Evolutionary conservation across 495 filamentous ascomycete species (phyloP).

Genomic region (Daldinia concentrica): DNA sequence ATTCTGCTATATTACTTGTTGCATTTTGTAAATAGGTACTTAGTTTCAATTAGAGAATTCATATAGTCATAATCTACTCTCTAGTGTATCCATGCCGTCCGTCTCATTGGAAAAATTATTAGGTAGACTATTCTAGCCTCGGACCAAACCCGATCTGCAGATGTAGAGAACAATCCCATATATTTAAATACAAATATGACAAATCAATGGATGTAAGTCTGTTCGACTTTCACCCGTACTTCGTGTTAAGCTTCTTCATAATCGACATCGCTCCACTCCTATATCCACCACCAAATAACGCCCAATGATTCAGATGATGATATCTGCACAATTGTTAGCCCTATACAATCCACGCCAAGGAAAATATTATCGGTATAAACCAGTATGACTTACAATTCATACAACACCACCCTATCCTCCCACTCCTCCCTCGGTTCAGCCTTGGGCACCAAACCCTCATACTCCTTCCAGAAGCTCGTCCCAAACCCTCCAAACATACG

Average conservation of each 20-base stretch:
- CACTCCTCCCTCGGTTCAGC: slow-evolving; percentile 85
- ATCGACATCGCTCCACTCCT: slow-evolving; percentile 74
- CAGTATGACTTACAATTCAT: slow-evolving; percentile 87
- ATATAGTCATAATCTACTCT: background rate
- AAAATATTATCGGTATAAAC: too few species aligned
- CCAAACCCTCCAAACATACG: slow-evolving; percentile 95
- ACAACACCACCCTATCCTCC: slow-evolving; percentile 79
- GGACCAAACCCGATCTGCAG: background rate
- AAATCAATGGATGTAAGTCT: too few species aligned
- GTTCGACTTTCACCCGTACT: slow-evolving; percentile 64
- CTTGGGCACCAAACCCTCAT: slow-evolving; percentile 77
- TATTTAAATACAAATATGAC: too few species aligned
- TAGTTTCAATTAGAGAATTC: background rate
- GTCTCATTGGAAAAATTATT: background rate
- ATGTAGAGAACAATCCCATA: too few species aligned
- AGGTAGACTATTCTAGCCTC: background rate
- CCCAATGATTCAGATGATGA: slow-evolving; percentile 90
- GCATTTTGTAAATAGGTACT: background rate
- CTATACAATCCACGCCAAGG: too few species aligned
- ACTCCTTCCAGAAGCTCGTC: slow-evolving; percentile 74
- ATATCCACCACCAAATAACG: slow-evolving; percentile 84
- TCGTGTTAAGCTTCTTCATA: slow-evolving; percentile 73
- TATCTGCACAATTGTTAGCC: slow-evolving; percentile 62
- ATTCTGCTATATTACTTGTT: background rate
- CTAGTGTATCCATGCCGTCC: background rate